Evolutionary conservation across 73 alveolate species (phyloP), one percentile per base, ranked within the genome.

Genomic region (Urostyla sp.): DNA sequence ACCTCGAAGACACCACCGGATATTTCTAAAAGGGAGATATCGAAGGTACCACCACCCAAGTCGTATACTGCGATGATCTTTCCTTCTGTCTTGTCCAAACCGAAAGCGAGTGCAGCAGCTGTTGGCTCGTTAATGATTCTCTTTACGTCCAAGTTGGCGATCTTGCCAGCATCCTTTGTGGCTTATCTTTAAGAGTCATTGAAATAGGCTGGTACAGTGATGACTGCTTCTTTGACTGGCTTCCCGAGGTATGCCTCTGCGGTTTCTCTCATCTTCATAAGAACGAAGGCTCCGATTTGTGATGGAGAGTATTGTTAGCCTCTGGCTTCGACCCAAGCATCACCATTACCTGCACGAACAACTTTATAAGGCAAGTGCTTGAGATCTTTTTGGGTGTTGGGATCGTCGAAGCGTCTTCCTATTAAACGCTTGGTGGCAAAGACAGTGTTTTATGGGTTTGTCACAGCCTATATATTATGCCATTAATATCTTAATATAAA

Each of bases 51-150:
- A 51, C 99, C 99, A 43, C 99, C 99, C 44, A 98, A 90, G 72
- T 98, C 99, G 80, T 89, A 98, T 63, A 98, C 99, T 46, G 98
- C 96, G 32, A 98, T 89, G 51, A 90, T 80, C 88, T 97, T 91
- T 35, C 91, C 97, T 67, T 94, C 98, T 31, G 96, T 92, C 90
- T 88, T 90, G 87, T 97, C 99, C 53, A 97, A 89, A 26, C 98
- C 98, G 84, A 90, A 92, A 31, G 99, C 98, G 60, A 97, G 91
- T 46, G 99, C 99, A 23, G 99, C 99, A 59, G 99, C 99, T 4
- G 99, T 97, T n/a, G 99, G 99, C 88, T 98, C 99, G 94, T 98
- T 98, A 87, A 98, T 97, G 78, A 98, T 96, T 78, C 99, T 90
- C 84, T 85, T 72, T 34, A 98, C 99, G 16, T 97, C 97, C 72